Percentiles rank a stretch among this genome's conserved stretches.
Conservation (phyloP, 495 filamentous ascomycete species). For the Aspergillus ellipticus region DNA sequence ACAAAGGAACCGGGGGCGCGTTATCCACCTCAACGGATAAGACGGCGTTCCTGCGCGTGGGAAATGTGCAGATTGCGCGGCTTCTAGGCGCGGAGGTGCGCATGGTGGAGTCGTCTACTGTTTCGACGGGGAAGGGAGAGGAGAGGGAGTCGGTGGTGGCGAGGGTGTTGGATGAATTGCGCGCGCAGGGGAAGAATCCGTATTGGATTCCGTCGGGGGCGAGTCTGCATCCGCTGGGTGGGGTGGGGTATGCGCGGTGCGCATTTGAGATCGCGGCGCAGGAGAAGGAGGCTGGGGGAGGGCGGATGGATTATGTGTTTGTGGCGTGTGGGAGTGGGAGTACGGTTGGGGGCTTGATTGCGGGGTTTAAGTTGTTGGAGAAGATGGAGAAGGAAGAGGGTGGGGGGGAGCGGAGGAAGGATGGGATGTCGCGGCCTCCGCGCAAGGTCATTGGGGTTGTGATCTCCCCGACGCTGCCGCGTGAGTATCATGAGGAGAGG, state of each 20-base stretch:
- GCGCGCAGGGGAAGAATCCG: constrained; percentile 12
- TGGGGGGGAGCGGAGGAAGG: no score
- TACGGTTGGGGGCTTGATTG: constrained; percentile 36
- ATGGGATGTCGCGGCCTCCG: background rate
- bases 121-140: background rate
- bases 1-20: constrained; percentile 29
- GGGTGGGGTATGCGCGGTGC: constrained; percentile 36
- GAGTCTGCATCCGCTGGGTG: constrained; percentile 38
- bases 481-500: constrained; percentile 26
- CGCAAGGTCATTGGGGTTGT: constrained; percentile 33
- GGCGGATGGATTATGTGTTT: constrained; percentile 34
- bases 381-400: constrained; percentile 12
- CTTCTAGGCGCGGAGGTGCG: constrained; percentile 39
- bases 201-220: constrained; percentile 42
- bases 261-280: constrained; percentile 38
- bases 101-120: constrained; percentile 22
- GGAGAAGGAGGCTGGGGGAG: constrained; percentile 23
- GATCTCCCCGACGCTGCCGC: constrained; percentile 31
- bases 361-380: constrained; percentile 36
- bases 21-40: constrained; percentile 14
- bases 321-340: constrained; percentile 40
- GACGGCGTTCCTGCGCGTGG: constrained; percentile 18
- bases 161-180: background rate
- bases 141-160: constrained; percentile 14
- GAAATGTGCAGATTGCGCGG: constrained; percentile 30